Base-by-base conservation (phyloP, 2,329 filamentous ascomycete species). In the Neoscytalidium dimidiatum region DNA sequence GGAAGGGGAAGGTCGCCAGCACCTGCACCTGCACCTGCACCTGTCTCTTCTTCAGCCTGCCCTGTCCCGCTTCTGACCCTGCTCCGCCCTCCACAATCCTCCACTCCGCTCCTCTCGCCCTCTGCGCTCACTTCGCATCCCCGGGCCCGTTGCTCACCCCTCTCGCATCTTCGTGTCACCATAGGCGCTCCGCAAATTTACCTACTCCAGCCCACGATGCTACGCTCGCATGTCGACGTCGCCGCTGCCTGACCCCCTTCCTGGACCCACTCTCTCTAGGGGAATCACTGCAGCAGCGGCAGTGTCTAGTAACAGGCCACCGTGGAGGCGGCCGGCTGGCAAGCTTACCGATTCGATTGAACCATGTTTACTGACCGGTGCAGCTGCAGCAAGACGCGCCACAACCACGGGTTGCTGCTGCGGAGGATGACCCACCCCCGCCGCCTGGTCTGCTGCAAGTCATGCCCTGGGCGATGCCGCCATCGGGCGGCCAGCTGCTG, bases 1-100 rank as follows among this genome's bases (percentile, higher is more conserved):
- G 56, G 53, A n/a, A 58, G 38, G 19, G 41, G 56, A 26, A 31
- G n/a, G n/a, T n/a, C n/a, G n/a, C n/a, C n/a, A n/a, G n/a, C n/a
- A n/a, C n/a, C n/a, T n/a, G n/a, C n/a, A n/a, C n/a, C n/a, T n/a
- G n/a, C 35, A 13, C 4, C 53, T 11, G 53, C 53, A 13, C 14
- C 56, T 58, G 56, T n/a, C n/a, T n/a, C 56, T 60, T 44, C 56
- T 46, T 60, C 49, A 52, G 49, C 49, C 48, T 51, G 48, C 48
- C 44, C 14, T 41, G 29, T 26, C 14, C 21, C 48, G 14, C 48
- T 8, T 48, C 44, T 48, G 44, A 19, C 23, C 44, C 17, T 48
- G 19, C 44, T 11, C n/a, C 41, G 41, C 13, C 41, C 41, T 17
- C 26, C 43, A 21, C 43, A 1, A 19, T 26, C 21, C 13, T 19